phyloP scores from a whole-genome alignment of 768 basidiomycete species.

The Lentinula detonsa region DNA sequence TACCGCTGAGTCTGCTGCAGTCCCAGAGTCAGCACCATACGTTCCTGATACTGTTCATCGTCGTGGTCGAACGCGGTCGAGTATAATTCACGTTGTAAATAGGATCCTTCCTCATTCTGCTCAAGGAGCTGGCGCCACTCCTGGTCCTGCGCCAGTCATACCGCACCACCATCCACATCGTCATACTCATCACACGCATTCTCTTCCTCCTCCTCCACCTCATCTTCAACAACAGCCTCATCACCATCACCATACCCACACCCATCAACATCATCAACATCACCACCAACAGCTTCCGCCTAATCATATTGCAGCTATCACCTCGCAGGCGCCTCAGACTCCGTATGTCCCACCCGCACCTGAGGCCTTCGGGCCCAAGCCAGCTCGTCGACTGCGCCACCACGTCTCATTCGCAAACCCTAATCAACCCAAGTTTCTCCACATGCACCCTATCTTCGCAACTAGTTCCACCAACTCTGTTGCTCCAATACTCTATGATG shows the following conservation, averaged over 20 bases:
- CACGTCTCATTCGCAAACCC: constrained; percentile 5
- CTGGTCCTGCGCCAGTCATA: not conserved
- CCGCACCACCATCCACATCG: not conserved
- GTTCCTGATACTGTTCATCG: not conserved
- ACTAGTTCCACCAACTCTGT: not conserved
- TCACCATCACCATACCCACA: not conserved
- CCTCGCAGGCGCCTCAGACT: not conserved
- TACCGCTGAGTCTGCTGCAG: not conserved
- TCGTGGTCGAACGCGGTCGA: not conserved
- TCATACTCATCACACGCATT: not conserved
- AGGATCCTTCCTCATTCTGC: not conserved
- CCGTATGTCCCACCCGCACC: not conserved
- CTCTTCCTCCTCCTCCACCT: not conserved
- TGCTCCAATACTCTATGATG: constrained; percentile 1
- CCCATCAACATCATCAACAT: no score
- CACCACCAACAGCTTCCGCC: not conserved
- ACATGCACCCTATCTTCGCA: constrained; percentile 4
- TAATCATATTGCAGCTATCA: not conserved
- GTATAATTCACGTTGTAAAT: not conserved
- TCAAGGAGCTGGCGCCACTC: not conserved
- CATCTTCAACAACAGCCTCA: not conserved
- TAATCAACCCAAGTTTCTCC: not conserved
- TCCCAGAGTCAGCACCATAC: not conserved
- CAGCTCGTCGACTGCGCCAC: not conserved
- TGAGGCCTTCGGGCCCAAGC: not conserved